A percentile compares a stretch with the other conserved stretches of the same genome.
Evolutionary conservation across 768 basidiomycete genomes (phyloP).

Genomic region (Tricholoma flavovirens): DNA sequence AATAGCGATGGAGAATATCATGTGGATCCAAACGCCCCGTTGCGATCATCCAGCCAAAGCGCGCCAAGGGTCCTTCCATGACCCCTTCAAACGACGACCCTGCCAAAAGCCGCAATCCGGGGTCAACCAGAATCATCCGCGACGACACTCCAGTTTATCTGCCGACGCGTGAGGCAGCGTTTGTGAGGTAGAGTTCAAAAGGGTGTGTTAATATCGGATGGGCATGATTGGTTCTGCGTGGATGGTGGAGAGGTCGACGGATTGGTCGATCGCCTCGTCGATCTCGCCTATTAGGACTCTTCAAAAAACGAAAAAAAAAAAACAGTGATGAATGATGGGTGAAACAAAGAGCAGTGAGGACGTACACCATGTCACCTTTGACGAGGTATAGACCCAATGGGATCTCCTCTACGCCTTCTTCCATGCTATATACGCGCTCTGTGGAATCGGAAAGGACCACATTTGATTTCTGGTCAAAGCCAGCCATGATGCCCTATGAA

Average conservation of each 20-base stretch:
- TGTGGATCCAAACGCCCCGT: no score
- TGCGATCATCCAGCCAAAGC: no score
- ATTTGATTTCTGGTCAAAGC: conserved; percentile 94
- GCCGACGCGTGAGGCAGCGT: not conserved
- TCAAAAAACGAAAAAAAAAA: not conserved
- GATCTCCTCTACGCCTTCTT: conserved; percentile 92
- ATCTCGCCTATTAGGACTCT: conserved; percentile 79
- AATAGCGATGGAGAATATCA: no score
- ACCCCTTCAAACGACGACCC: no score
- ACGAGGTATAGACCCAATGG: conserved; percentile 94
- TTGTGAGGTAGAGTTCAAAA: not conserved
- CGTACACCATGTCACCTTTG: conserved; percentile 97
- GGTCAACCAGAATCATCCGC: no score
- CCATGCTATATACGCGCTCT: conserved; percentile 87
- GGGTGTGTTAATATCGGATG: conserved; percentile 56
- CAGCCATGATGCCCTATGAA: conserved; percentile 91
- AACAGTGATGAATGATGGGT: conserved; percentile 3
- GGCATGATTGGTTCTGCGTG: conserved; percentile 84
- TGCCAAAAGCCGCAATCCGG: no score
- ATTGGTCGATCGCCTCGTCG: conserved; percentile 75
- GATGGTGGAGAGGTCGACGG: conserved; percentile 69
- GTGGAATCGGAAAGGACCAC: conserved; percentile 91
- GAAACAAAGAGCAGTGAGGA: conserved; percentile 16
- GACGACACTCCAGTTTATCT: no score
- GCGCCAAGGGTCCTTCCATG: no score